These are phyloP conservation scores for Boletellus emodensis DNA, from an alignment of 768 basidiomycete species.

Conservation along the genomic window DNA sequence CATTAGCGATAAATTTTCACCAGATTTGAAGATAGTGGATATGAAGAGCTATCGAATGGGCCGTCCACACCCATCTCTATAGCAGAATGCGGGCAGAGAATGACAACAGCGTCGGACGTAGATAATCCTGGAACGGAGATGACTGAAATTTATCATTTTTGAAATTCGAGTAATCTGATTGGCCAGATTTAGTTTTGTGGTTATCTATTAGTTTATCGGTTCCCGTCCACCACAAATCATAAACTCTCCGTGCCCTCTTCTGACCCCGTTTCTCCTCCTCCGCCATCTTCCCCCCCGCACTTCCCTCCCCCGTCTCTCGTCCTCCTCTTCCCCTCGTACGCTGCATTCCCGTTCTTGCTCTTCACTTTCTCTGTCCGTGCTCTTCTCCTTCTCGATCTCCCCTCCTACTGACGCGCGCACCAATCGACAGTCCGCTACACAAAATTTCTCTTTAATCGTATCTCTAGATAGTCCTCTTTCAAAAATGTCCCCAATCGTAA, in stretches of 20 bases:
- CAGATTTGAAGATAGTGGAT: conserved; percentile 9
- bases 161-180: conserved; percentile 34
- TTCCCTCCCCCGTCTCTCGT: not conserved
- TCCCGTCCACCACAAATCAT: conserved; percentile 37
- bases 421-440: conserved; percentile 20
- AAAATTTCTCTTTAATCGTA: conserved; percentile 28
- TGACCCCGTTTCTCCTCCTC: conserved; percentile 27
- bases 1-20: conserved; percentile 29
- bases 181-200: conserved; percentile 31
- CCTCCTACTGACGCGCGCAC: conserved; percentile 9
- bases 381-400: not conserved
- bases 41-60: not conserved
- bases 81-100: not conserved
- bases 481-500: conserved; percentile 55
- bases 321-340: not conserved
- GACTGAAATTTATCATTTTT: conserved; percentile 19
- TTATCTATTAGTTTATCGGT: conserved; percentile 39
- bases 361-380: not conserved
- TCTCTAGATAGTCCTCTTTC: conserved; percentile 27
- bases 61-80: not conserved
- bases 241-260: conserved; percentile 26
- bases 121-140: conserved; percentile 11
- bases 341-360: not conserved
- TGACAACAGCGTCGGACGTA: not conserved
- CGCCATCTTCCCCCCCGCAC: conserved; percentile 3